Percentiles rank a stretch among this genome's conserved stretches.
Conservation (phyloP, 2,329 filamentous ascomycete species). For the Sclerotinia trifoliorum region DNA sequence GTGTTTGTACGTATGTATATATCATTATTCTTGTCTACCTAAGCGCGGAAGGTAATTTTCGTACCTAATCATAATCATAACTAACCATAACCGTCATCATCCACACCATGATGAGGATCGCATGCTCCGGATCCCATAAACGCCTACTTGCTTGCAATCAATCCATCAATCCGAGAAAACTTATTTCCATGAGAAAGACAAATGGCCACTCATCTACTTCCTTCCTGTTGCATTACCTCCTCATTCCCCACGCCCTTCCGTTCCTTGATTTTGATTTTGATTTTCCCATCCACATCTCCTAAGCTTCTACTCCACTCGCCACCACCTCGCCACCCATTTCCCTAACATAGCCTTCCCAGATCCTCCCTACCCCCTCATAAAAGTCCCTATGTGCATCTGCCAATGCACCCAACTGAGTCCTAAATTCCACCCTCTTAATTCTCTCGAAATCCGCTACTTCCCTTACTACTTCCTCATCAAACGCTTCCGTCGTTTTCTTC, state of each 20-base stretch:
- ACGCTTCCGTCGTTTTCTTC: conserved; percentile 83
- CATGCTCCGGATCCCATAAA: neutral
- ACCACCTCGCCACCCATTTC: conserved; percentile 60
- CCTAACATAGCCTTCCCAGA: conserved; percentile 86
- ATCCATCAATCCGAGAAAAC: conserved; percentile 8
- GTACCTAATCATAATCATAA: neutral
- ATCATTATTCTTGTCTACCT: conserved; percentile 18
- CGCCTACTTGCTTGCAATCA: conserved; percentile 1
- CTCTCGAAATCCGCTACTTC: conserved; percentile 94
- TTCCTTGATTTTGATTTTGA: neutral
- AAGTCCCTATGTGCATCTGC: conserved; percentile 85
- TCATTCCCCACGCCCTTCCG: neutral
- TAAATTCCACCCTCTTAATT: conserved; percentile 93
- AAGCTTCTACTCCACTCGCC: conserved; percentile 10
- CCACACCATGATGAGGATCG: neutral
- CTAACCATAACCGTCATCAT: neutral
- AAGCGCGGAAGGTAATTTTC: neutral
- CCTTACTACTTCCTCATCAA: conserved; percentile 92
- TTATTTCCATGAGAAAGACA: neutral
- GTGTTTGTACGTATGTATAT: conserved; percentile 4
- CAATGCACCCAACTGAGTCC: conserved; percentile 76
- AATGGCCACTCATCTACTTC: neutral
- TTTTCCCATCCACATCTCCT: neutral
- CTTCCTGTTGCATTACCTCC: neutral
- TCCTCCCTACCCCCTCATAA: conserved; percentile 74